phyloP scores from a whole-genome alignment of 1,139 yeast genomes.

The Suhomyces taliae region DNA sequence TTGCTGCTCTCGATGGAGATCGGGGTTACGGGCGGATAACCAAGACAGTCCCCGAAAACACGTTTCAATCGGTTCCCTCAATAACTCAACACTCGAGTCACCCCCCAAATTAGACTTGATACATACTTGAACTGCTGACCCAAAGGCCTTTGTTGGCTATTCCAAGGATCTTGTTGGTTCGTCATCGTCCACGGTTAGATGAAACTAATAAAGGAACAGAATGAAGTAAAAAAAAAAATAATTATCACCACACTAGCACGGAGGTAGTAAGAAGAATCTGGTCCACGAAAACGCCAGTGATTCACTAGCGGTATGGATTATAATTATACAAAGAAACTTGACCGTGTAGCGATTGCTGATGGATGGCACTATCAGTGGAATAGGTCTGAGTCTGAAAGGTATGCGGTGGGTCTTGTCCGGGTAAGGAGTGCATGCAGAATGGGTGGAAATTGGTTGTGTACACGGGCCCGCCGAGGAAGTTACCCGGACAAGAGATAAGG shows the following conservation, averaged over 20 bases:
- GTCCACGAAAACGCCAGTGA: neutral
- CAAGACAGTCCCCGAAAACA: too few species aligned
- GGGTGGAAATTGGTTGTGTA: neutral
- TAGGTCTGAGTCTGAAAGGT: neutral
- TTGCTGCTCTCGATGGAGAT: too few species aligned
- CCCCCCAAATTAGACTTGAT: neutral
- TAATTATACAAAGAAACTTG: neutral
- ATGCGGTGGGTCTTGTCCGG: neutral
- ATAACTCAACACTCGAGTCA: too few species aligned
- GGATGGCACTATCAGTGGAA: neutral
- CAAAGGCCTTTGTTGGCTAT: constrained; percentile 44
- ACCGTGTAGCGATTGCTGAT: neutral
- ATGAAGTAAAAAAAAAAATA: neutral
- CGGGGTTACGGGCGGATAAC: too few species aligned
- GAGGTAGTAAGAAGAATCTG: neutral
- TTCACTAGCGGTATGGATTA: neutral
- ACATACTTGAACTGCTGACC: constrained; percentile 51
- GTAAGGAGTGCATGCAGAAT: neutral
- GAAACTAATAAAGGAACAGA: too few species aligned
- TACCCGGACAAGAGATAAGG: neutral
- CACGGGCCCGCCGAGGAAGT: neutral
- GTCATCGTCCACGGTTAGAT: constrained; percentile 26
- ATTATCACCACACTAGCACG: neutral
- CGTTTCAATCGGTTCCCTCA: neutral
- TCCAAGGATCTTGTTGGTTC: constrained; percentile 49